phyloP scores from a whole-genome alignment of 768 basidiomycete genomes.

The Tricholoma sp. region DNA sequence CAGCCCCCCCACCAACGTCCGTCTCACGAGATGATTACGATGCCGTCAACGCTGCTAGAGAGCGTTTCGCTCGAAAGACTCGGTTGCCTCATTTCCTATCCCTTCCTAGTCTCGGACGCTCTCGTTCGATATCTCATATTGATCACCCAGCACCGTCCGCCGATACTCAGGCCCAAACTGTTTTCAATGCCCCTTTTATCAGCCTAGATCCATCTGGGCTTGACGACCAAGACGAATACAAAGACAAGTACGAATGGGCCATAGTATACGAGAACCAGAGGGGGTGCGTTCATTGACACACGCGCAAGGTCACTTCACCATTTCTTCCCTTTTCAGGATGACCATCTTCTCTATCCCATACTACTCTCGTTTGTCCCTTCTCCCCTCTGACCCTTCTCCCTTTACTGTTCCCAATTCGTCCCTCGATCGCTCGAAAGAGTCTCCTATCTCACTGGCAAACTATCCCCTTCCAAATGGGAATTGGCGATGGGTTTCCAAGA shows the following conservation, averaged over 20 bases:
- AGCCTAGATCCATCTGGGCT: constrained; percentile 10
- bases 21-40: constrained; percentile 37
- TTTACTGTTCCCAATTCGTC: constrained; percentile 57
- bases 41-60: constrained; percentile 42
- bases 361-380: constrained; percentile 65
- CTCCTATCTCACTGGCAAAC: constrained; percentile 49
- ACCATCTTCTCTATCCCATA: constrained; percentile 69
- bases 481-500: constrained; percentile 76
- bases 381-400: constrained; percentile 68
- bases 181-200: constrained; percentile 3
- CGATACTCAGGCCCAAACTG: neutral
- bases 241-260: constrained; percentile 70
- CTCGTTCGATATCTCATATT: constrained; percentile 3
- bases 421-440: constrained; percentile 38
- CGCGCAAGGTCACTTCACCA: neutral
- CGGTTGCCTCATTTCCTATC: constrained; percentile 29
- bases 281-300: constrained; percentile 44
- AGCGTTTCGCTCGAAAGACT: constrained; percentile 35
- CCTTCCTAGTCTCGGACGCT: constrained; percentile 23
- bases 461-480: constrained; percentile 77
- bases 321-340: constrained; percentile 28
- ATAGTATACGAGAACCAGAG: constrained; percentile 79
- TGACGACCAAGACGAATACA: constrained; percentile 23
- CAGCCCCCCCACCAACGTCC: constrained; percentile 30
- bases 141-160: constrained; percentile 3